Evolutionary conservation across 2,329 filamentous ascomycete genomes (phyloP).

Genomic region (Ascochyta fabae): DNA sequence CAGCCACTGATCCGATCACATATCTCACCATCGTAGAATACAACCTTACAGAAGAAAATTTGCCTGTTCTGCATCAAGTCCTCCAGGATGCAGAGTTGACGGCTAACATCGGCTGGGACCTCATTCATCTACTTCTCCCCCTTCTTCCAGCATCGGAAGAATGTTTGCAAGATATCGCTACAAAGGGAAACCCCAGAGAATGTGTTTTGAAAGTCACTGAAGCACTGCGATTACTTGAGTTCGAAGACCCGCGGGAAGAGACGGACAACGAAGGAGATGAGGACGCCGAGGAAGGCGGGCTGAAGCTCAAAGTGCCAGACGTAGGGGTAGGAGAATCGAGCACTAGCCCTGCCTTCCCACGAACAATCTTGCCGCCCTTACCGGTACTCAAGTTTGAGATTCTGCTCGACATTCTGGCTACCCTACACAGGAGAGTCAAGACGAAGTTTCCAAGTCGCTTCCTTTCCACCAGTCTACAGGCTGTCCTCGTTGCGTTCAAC

Average conservation of each 20-base stretch:
- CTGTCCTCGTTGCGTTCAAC: conserved; percentile 71
- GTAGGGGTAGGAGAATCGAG: conserved; percentile 42
- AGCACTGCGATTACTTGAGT: conserved; percentile 67
- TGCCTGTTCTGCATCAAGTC: conserved; percentile 72
- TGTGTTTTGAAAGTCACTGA: conserved; percentile 83
- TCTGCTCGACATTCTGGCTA: conserved; percentile 73
- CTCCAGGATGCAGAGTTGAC: conserved; percentile 73
- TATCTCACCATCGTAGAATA: conserved; percentile 81
- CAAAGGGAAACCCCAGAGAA: conserved; percentile 79
- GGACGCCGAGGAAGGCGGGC: conserved; percentile 35
- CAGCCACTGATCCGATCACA: conserved; percentile 72
- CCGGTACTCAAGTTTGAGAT: conserved; percentile 67
- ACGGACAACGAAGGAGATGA: conserved; percentile 51
- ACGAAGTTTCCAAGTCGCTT: conserved; percentile 81
- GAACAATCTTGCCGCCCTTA: conserved; percentile 45
- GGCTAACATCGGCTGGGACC: conserved; percentile 81
- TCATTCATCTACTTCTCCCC: conserved; percentile 75
- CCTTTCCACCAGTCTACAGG: conserved; percentile 76
- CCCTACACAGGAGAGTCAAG: conserved; percentile 75
- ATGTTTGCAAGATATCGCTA: conserved; percentile 76
- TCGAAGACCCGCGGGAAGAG: conserved; percentile 62
- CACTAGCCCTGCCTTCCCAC: conserved; percentile 35
- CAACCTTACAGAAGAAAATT: conserved; percentile 69
- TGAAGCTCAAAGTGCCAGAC: conserved; percentile 28
- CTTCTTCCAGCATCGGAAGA: conserved; percentile 69